phyloP scores from a whole-genome alignment of 1,284 basidiomycete species.

The Leccinum pallidistipes region DNA sequence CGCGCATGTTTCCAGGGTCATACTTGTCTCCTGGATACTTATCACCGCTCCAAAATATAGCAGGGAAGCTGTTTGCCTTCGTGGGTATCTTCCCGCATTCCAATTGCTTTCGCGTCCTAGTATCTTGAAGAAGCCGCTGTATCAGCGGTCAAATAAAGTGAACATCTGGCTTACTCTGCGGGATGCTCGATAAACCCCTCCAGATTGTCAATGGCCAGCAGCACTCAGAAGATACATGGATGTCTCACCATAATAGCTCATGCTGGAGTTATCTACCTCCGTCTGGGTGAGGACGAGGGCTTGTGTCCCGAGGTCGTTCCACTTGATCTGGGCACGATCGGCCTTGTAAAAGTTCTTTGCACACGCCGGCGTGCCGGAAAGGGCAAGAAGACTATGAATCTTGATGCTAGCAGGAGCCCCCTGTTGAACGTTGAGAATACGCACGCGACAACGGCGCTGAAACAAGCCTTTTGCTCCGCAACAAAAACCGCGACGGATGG shows the following conservation, averaged over 20 bases:
- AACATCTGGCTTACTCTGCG: too few species aligned
- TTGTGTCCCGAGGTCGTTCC: constrained; percentile 91
- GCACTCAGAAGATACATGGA: constrained; percentile 92
- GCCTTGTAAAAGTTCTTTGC: constrained; percentile 97
- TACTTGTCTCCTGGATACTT: too few species aligned
- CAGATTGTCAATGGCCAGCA: constrained; percentile 68
- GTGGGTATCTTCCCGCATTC: too few species aligned
- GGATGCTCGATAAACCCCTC: too few species aligned
- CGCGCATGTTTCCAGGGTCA: too few species aligned
- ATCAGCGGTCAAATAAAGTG: too few species aligned
- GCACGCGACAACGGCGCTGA: neutral
- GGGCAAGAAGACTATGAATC: constrained; percentile 79
- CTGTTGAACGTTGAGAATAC: constrained; percentile 44
- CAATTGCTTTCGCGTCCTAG: too few species aligned
- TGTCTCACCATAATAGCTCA: constrained; percentile 98
- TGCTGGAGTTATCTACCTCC: constrained; percentile 96
- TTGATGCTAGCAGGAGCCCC: constrained; percentile 92
- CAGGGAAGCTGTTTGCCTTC: too few species aligned
- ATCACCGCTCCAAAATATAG: too few species aligned
- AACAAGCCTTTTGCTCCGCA: too few species aligned
- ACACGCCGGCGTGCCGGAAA: constrained; percentile 55
- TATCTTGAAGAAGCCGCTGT: too few species aligned
- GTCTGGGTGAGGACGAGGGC: constrained; percentile 91
- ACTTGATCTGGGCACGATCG: constrained; percentile 92
- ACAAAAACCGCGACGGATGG: too few species aligned